phyloP scores from a whole-genome alignment of 2,329 filamentous ascomycete species.

The Tolypocladium cylindrosporum region DNA sequence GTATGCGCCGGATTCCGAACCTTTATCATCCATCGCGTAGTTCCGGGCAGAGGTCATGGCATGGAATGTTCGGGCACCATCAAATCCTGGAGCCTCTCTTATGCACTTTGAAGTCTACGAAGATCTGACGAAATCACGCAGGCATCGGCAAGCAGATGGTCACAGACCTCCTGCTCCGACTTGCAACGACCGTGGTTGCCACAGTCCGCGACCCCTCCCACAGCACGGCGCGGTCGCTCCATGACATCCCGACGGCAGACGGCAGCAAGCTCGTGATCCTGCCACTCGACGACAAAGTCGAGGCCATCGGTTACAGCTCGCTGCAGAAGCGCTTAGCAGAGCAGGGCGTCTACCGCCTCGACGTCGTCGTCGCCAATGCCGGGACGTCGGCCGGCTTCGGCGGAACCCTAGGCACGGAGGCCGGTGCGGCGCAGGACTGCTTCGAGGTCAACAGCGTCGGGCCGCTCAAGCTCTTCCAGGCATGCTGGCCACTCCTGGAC shows the following conservation, averaged over 20 bases:
- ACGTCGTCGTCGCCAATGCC: constrained; percentile 36
- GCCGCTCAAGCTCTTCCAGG: no score
- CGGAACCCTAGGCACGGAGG: constrained; percentile 1
- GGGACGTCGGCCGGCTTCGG: constrained; percentile 1
- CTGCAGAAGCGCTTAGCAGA: constrained; percentile 3
- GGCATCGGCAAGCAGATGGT: constrained; percentile 8
- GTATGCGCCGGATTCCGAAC: not conserved
- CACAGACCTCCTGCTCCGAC: constrained; percentile 5
- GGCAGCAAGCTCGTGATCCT: constrained; percentile 28
- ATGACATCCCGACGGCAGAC: constrained; percentile 20
- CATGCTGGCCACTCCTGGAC: constrained; percentile 22
- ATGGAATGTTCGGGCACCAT: no score
- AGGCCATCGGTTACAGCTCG: constrained; percentile 19
- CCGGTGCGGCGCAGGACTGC: constrained; percentile 2
- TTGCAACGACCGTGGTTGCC: constrained; percentile 26
- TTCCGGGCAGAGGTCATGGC: not conserved
- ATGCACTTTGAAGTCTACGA: not conserved
- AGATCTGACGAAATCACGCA: not conserved
- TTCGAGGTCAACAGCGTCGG: constrained; percentile 10
- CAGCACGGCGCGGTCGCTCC: constrained; percentile 3
- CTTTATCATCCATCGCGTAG: no score
- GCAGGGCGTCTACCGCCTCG: no score
- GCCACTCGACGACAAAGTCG: constrained; percentile 19
- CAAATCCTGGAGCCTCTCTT: not conserved
- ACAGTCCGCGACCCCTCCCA: constrained; percentile 22